Conservation (phyloP, 306 rosid genomes). For the Casuarina equisetifolia region DNA sequence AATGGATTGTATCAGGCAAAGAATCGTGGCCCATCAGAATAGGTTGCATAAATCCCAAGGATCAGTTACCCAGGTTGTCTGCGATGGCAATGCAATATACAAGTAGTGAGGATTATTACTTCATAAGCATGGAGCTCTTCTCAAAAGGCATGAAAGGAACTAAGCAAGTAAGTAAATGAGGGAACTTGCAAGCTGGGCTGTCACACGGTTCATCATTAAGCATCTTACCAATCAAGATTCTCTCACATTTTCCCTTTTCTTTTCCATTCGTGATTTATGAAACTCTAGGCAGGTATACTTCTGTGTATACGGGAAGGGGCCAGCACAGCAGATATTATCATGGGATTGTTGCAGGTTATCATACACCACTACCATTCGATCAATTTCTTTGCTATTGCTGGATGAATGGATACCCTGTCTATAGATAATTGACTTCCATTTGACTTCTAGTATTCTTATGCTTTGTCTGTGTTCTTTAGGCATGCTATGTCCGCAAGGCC, state of each 20-base stretch:
- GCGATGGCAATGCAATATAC: constrained; percentile 57
- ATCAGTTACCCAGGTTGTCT: constrained; percentile 64
- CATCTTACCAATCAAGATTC: neutral
- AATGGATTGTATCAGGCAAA: constrained; percentile 46
- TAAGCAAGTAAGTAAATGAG: constrained; percentile 42
- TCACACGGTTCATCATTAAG: neutral
- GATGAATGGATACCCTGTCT: neutral
- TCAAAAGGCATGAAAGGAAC: constrained; percentile 40
- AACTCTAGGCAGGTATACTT: constrained; percentile 59
- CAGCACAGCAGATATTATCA: constrained; percentile 43
- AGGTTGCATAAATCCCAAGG: constrained; percentile 65
- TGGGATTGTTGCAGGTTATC: constrained; percentile 81
- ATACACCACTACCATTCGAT: neutral
- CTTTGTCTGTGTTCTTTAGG: constrained; percentile 33
- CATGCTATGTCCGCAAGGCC: constrained; percentile 61
- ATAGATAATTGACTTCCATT: neutral
- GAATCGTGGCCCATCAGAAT: constrained; percentile 70
- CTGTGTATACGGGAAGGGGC: constrained; percentile 79
- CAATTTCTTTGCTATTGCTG: constrained; percentile 8
- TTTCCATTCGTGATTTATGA: neutral
- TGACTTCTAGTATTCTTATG: no score
- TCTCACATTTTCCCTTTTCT: constrained; percentile 22
- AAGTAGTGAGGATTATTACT: constrained; percentile 54
- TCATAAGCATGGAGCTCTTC: constrained; percentile 56
- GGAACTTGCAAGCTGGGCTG: constrained; percentile 1